Base-by-base conservation (phyloP, 225 moss, liverwort and hornwort species). In the Marchantia polymorpha region DNA sequence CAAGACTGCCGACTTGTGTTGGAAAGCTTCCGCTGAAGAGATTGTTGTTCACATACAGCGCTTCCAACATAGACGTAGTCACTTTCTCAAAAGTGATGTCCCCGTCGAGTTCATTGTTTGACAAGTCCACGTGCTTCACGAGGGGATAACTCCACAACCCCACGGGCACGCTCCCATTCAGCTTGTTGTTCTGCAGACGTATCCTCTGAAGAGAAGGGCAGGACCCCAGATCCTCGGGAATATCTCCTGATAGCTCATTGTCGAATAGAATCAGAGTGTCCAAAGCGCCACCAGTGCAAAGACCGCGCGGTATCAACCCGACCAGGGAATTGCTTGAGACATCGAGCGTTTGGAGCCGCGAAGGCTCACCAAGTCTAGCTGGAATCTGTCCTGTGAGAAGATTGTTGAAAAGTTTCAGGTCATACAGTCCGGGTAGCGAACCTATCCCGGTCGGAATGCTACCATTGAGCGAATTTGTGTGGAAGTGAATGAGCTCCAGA, bases 91-190 rank as follows among this genome's bases (percentile, higher is more conserved):
- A 78, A 16, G 82, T 72, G 14, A 96, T 71, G 71, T 48, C 72
- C 16, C 96, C 96, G 52, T 89, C 86, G 74, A 96, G 74, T 26
- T 79, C 25, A 77, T 96, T 96, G 83, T 89, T 53, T 50, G 94
- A 86, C 25, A 92, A 70, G 4, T 86, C 84, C 16, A 96, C 75
- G 14, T 84, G 59, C 53, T 84, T 80, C 66, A 96, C 66, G 17
- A 26, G 54, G 0, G 90, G 90, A 13, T 88, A 73, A 26, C 86
- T 85, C 96, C 92, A 94, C 30, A 94, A 52, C 23, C 85, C 83
- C n/a, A 73, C 82, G 0, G 96, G 94, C 10, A 96, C 72, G 1
- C 2, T 23, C 27, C 96, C 92, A 7, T 81, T 81, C 39, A 96
- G 64, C 23, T 52, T 50, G 73, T 96, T 96, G 58, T 81, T 75